Base-by-base conservation (phyloP, 306 rosid species). In the Prunus padus region DNA sequence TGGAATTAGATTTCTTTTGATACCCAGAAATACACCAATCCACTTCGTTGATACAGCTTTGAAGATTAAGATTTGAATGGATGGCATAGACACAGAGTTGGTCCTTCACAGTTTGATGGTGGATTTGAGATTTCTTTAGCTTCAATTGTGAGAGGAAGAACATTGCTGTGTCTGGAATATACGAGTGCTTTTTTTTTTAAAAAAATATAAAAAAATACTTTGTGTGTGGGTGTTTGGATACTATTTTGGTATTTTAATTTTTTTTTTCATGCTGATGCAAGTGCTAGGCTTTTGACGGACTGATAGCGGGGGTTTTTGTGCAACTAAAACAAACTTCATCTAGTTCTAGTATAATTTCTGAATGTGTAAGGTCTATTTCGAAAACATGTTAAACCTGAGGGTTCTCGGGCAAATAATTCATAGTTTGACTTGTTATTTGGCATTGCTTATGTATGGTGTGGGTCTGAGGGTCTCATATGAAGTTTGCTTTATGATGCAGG, bases 401-500 rank as follows among this genome's bases (percentile, higher is more conserved):
- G 20, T 50, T 69, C 16, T n/a, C 6, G 62, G 4, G n/a, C 11
- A 55, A 31, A 28, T 31, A 28, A 11, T 57, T 51, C 61, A 30
- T 51, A 30, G 23, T 31, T 31, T 13, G 49, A 51, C 31, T 20
- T 65, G 28, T 54, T 44, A 40, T 9, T 50, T 73, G 20, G 26
- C 5, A 25, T 26, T 42, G 59, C 45, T 19, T 2, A n/a, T 65
- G 20, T 60, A 11, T 30, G 22, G 44, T 69, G 45, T 52, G 66
- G 69, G 61, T 31, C 50, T 5, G 12, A 33, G 19, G 56, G 50
- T 40, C 67, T 56, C 56, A 37, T 73, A 65, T 80, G 25, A 76
- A 67, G 76, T 51, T 62, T 7, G 3, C 30, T 56, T 31, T 67
- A 50, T 82, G 45, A 25, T 82, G 81, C 82, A 88, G 97, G 79